Evolutionary conservation across 345 rosid species (phyloP).

Genomic region (Corchorus capsularis): DNA sequence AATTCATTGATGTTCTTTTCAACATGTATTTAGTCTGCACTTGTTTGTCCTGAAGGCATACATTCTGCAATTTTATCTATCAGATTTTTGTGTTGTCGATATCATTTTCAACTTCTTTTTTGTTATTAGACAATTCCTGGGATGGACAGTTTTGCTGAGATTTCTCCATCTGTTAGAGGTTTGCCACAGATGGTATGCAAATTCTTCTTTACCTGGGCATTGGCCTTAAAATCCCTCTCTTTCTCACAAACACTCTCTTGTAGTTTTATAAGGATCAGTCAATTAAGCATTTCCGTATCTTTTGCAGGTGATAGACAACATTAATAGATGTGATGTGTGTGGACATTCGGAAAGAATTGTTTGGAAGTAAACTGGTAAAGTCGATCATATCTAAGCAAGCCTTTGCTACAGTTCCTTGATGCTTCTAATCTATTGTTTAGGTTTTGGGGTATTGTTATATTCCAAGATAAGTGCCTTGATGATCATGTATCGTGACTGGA

Average conservation of each 20-base stretch:
- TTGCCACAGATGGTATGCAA: constrained; percentile 87
- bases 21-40: neutral
- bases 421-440: neutral
- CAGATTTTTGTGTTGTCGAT: neutral
- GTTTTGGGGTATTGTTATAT: neutral
- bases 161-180: constrained; percentile 66
- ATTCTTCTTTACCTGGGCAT: constrained; percentile 14
- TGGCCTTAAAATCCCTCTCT: neutral
- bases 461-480: neutral
- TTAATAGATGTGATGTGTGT: constrained; percentile 91
- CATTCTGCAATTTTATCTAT: too few species aligned
- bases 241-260: too few species aligned
- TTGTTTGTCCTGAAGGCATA: neutral
- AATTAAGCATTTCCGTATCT: constrained; percentile 18
- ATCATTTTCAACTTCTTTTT: constrained; percentile 12
- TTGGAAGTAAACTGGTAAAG: constrained; percentile 89
- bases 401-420: neutral
- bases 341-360: constrained; percentile 93
- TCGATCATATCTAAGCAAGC: neutral
- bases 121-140: constrained; percentile 84
- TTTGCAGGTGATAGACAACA: constrained; percentile 89
- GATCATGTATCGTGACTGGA: neutral
- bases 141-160: constrained; percentile 68
- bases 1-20: neutral
- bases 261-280: neutral